These are phyloP conservation scores for Suillus weaverae DNA, from an alignment of 768 basidiomycete genomes.

Conservation along the genomic window DNA sequence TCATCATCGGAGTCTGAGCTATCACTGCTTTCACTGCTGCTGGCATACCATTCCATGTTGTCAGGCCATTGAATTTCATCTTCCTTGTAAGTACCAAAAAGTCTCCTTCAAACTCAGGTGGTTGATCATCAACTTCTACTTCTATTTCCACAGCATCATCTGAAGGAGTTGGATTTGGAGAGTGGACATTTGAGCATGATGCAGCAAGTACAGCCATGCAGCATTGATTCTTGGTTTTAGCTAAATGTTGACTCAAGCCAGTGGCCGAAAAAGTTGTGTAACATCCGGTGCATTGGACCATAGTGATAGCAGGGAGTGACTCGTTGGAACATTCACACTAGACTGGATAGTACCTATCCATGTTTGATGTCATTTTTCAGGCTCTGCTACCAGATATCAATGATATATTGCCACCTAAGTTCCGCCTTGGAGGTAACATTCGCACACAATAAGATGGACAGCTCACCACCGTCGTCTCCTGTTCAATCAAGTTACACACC, in stretches of 20 bases:
- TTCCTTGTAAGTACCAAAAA: too few relatives aligned
- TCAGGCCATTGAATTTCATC: neutral
- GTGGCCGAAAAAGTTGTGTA: neutral
- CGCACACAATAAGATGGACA: neutral
- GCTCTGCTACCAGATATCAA: neutral
- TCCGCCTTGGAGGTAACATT: neutral
- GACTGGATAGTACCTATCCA: too few relatives aligned
- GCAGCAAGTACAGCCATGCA: neutral
- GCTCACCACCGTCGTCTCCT: neutral
- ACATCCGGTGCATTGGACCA: neutral
- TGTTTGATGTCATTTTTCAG: neutral
- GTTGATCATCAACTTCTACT: too few relatives aligned
- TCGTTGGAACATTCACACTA: too few relatives aligned
- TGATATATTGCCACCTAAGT: too few relatives aligned
- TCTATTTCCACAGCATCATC: neutral
- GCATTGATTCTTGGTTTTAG: neutral
- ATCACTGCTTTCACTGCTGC: neutral
- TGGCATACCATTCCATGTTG: neutral
- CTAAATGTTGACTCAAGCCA: neutral
- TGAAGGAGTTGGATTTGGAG: neutral
- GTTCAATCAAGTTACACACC: neutral
- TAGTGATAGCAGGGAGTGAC: neutral
- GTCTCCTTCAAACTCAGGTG: neutral
- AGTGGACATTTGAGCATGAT: neutral
- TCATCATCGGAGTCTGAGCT: neutral